These are phyloP conservation scores for Paramecium sexaurelia DNA, from an alignment of 73 alveolate species.

Conservation along the genomic window DNA sequence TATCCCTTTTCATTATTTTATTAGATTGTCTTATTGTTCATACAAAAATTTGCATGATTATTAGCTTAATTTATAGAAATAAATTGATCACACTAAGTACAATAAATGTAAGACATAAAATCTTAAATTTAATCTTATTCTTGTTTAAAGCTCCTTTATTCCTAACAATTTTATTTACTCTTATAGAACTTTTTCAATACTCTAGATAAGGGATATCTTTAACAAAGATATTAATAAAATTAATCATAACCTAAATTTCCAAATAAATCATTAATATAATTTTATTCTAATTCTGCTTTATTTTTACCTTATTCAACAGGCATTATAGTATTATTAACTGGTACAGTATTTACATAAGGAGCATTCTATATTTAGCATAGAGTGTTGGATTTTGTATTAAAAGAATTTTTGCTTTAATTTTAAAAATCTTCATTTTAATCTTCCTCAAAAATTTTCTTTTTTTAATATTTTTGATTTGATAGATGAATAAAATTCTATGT, in stretches of 20 bases:
- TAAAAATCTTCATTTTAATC: background rate
- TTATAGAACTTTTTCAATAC: background rate
- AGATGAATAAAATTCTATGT: background rate
- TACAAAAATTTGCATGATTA: conserved; percentile 25
- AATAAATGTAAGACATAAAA: background rate
- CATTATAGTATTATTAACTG: background rate
- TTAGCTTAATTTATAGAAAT: conserved; percentile 5
- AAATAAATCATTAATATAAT: background rate
- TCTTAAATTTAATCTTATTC: background rate
- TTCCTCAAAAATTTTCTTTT: background rate
- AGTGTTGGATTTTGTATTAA: too few relatives aligned
- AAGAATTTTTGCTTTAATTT: too few relatives aligned
- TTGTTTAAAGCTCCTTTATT: background rate
- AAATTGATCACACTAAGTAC: conserved; percentile 39
- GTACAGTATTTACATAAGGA: background rate
- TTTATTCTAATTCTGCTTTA: background rate
- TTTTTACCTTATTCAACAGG: background rate
- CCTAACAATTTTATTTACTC: background rate
- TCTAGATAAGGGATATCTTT: background rate
- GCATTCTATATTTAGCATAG: background rate
- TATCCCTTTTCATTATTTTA: background rate
- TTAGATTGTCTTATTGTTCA: background rate
- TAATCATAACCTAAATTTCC: conserved; percentile 11
- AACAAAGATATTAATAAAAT: conserved; percentile 1
- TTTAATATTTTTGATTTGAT: background rate